Evolutionary conservation across 1,284 basidiomycete species (phyloP).

Genomic region (Leccinum huronense): DNA sequence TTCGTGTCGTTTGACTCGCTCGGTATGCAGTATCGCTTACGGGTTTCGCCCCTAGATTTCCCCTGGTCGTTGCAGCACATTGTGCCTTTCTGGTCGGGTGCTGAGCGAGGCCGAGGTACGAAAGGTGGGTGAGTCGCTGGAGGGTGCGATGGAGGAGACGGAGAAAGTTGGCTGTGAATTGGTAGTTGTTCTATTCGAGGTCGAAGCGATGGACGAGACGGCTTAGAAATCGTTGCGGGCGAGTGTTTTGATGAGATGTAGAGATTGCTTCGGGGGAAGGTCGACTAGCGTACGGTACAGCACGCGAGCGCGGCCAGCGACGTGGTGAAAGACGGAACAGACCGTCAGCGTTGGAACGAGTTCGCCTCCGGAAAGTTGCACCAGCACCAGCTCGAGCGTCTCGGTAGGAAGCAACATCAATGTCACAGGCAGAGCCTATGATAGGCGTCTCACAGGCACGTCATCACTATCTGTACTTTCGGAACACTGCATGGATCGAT

Average conservation of each 20-base stretch:
- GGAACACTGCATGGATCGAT: too few relatives aligned
- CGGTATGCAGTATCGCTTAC: conserved; percentile 2
- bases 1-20: conserved; percentile 30
- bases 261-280: conserved; percentile 32
- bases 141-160: conserved; percentile 47
- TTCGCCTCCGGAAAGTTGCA: conserved; percentile 33
- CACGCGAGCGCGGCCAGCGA: conserved; percentile 37
- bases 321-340: conserved; percentile 40
- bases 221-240: conserved; percentile 34
- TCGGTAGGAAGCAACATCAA: conserved; percentile 35
- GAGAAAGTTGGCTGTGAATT: conserved; percentile 45
- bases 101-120: conserved; percentile 63
- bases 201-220: conserved; percentile 45
- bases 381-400: conserved; percentile 47
- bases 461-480: too few relatives aligned
- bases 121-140: conserved; percentile 39
- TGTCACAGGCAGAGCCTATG: conserved; percentile 35
- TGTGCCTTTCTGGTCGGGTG: conserved; percentile 97
- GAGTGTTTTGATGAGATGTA: conserved; percentile 44
- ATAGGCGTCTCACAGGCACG: too few relatives aligned
- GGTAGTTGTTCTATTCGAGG: conserved; percentile 40
- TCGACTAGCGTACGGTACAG: conserved; percentile 49
- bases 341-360: conserved; percentile 31
- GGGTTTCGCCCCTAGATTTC: conserved; percentile 60
- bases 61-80: conserved; percentile 97